Evolutionary conservation across 176 grass and related monocot species (phyloP).

Genomic region (Bothriochloa decipiens): DNA sequence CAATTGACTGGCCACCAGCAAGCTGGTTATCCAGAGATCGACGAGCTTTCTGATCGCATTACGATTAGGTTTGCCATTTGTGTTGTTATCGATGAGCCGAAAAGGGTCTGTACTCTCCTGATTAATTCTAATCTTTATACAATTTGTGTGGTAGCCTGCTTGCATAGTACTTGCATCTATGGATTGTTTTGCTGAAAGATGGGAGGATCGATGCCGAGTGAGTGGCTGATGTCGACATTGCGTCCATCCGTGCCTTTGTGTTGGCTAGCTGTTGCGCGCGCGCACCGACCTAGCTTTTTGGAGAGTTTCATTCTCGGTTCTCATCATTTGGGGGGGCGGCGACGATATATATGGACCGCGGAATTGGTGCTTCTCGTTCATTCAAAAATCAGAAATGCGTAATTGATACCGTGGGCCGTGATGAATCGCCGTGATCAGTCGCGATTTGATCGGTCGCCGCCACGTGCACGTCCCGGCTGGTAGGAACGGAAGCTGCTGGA

Average conservation of each 20-base stretch:
- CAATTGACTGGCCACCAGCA: not conserved
- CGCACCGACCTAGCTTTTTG: not conserved
- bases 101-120: not conserved
- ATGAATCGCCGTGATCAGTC: not conserved
- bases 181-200: not conserved
- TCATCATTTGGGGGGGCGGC: not conserved
- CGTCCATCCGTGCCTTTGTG: not conserved
- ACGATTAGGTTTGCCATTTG: not conserved
- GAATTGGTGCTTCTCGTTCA: not conserved
- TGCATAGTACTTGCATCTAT: not conserved
- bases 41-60: not conserved
- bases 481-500: constrained; percentile 1
- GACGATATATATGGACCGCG: not conserved
- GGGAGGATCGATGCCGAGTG: not conserved
- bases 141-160: not conserved
- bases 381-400: not conserved
- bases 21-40: not conserved
- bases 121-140: not conserved
- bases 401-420: not conserved
- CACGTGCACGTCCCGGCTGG: not conserved
- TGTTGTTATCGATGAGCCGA: not conserved
- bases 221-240: not conserved
- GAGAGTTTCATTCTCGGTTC: not conserved
- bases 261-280: not conserved
- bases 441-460: not conserved